phyloP scores from a whole-genome alignment of 306 rosid genomes.

The Malus sylvestris region DNA sequence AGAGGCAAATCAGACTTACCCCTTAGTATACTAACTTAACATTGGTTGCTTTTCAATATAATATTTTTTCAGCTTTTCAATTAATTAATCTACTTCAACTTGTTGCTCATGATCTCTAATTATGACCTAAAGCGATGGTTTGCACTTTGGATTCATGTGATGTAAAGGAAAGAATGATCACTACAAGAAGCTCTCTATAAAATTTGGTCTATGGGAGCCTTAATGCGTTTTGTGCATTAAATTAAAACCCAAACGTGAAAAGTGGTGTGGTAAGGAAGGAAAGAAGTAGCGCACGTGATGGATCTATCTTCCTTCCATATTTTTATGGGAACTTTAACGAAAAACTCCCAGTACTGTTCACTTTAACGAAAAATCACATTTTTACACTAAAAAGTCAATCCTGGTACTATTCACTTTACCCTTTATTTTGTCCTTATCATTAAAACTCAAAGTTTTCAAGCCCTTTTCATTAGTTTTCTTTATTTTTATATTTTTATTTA shows the following conservation, averaged over 20 bases:
- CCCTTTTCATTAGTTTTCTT: no score
- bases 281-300: no score
- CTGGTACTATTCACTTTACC: no score
- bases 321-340: no score
- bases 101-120: background rate
- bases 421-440: no score
- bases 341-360: no score
- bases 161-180: background rate
- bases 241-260: background rate
- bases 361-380: no score
- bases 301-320: no score
- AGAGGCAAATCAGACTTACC: background rate
- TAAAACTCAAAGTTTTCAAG: no score
- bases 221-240: background rate
- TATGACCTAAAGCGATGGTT: background rate
- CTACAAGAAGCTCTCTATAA: background rate
- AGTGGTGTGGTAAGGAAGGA: no score
- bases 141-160: background rate
- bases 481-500: no score
- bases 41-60: background rate
- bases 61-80: background rate
- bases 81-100: background rate
- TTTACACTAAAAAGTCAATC: no score
- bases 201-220: background rate
- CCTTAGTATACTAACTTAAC: background rate